Conservation (phyloP, 2,329 filamentous ascomycete genomes). For the Didymella keratinophila region DNA sequence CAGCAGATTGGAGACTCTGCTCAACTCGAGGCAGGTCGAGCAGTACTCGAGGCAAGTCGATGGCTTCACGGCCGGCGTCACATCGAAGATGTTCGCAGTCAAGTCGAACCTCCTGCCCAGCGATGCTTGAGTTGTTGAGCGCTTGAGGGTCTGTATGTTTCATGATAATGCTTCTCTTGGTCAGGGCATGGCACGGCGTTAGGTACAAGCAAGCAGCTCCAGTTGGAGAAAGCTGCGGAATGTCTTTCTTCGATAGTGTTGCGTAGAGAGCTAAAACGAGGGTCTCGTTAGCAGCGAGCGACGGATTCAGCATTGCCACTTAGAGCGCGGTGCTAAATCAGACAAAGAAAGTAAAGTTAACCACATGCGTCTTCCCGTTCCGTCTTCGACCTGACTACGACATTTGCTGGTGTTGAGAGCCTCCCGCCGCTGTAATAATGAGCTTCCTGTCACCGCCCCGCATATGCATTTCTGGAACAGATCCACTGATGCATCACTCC, state of each 20-base stretch:
- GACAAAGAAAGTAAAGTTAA: conserved; percentile 35
- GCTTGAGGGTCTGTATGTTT: conserved; percentile 31
- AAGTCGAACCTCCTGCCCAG: conserved; percentile 72
- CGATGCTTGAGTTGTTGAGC: conserved; percentile 48
- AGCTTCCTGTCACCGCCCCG: conserved; percentile 12
- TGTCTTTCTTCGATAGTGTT: conserved; percentile 28
- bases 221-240: conserved; percentile 30
- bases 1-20: conserved; percentile 88
- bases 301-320: conserved; percentile 23
- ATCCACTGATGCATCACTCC: conserved; percentile 15
- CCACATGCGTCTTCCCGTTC: conserved; percentile 21
- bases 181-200: conserved; percentile 52
- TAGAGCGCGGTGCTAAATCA: conserved; percentile 28
- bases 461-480: conserved; percentile 17
- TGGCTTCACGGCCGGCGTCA: conserved; percentile 90
- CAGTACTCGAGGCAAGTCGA: conserved; percentile 98
- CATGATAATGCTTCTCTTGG: conserved; percentile 45
- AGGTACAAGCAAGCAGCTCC: conserved; percentile 35
- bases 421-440: conserved; percentile 18
- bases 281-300: conserved; percentile 30
- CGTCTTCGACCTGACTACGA: conserved; percentile 13
- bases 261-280: conserved; percentile 17
- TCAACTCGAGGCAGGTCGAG: conserved; percentile 95
- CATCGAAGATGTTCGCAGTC: conserved; percentile 97
- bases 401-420: conserved; percentile 9